A percentile compares a stretch with the other conserved stretches of the same genome.
Evolutionary conservation across 495 filamentous ascomycete species (phyloP).

Genomic region (Usnea hakonensis): DNA sequence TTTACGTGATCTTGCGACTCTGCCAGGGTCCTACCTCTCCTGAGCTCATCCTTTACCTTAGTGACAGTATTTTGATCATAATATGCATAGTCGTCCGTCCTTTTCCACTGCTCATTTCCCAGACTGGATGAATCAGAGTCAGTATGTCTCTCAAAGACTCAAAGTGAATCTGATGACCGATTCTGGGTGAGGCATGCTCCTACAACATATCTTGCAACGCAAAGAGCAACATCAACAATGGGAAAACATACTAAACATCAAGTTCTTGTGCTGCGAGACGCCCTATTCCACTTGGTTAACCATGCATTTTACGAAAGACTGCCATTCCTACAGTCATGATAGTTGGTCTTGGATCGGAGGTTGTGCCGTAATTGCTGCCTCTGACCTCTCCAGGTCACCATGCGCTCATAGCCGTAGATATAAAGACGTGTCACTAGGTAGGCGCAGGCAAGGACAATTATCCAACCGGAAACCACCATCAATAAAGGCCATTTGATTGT

Average conservation of each 20-base stretch:
- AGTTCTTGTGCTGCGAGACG: slow-evolving; percentile 64
- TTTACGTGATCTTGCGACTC: slow-evolving; percentile 46
- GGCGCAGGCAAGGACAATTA: slow-evolving; percentile 54
- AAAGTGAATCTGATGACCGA: too few relatives aligned
- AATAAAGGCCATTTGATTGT: slow-evolving; percentile 90
- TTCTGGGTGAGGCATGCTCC: too few relatives aligned
- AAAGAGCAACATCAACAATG: too few relatives aligned
- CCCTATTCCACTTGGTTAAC: too few relatives aligned
- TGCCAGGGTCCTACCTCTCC: slow-evolving; percentile 46
- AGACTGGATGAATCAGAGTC: too few relatives aligned
- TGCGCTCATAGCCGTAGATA: slow-evolving; percentile 75
- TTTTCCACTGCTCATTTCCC: slow-evolving; percentile 80
- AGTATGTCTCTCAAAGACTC: too few relatives aligned
- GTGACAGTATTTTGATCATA: slow-evolving; percentile 80
- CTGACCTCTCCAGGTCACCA: slow-evolving; percentile 54
- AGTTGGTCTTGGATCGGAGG: slow-evolving; percentile 61
- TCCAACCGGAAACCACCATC: slow-evolving; percentile 68
- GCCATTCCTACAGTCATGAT: slow-evolving; percentile 83
- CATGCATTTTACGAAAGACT: too few relatives aligned
- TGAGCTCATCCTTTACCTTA: slow-evolving; percentile 67
- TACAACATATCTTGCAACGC: too few relatives aligned
- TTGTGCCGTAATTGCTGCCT: slow-evolving; percentile 60
- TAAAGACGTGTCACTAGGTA: slow-evolving; percentile 82
- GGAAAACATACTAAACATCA: too few relatives aligned
- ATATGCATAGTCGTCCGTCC: slow-evolving; percentile 83